Evolutionary conservation across 2,329 filamentous ascomycete genomes (phyloP), one percentile per base, ranked within the genome.

Genomic region (Phoma sp.): DNA sequence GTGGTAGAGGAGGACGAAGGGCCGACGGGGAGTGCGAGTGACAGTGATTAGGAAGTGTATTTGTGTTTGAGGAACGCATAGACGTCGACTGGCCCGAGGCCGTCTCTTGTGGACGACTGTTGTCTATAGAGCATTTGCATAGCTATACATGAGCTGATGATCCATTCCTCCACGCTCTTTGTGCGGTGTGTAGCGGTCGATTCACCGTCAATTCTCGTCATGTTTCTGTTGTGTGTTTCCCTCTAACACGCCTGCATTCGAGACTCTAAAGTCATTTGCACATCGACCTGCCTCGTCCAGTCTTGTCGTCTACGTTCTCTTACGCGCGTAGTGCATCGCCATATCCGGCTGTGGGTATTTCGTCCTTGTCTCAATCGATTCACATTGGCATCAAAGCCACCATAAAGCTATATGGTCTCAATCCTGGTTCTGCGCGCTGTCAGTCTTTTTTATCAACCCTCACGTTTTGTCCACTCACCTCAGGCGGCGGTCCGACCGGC

Each of bases 401-500:
- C 14, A 11, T 9, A 13, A 29, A 13, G 22, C 8, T 23, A 27
- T 13, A 10, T 1, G 8, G 30, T n/a, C 42, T 52, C 42, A 52
- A 7, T 52, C 49, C 43, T 52, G 42, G 18, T 41, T 52, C 49
- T 52, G 13, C 8, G n/a, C 32, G 18, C 36, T 14, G 22, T 52
- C 14, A 52, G 41, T 42, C 42, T 13, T 11, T n/a, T 4, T 13
- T 13, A 27, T 25, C 18, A 18, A 33, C 7, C 3, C 29, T 10
- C 3, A 4, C 22, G 4, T 11, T 5, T n/a, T 6, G 14, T 35
- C 14, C 35, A 64, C 70, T 61, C 51, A 86, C 84, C 79, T 86
- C 84, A 37, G 86, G 86, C 58, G 86, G 86, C 66, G 84, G 83
- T 35, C 87, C 85, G 59, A 86, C 86, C 9, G 86, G 86, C 60